phyloP scores from a whole-genome alignment of 306 rosid species.

The Vigna radiata region DNA sequence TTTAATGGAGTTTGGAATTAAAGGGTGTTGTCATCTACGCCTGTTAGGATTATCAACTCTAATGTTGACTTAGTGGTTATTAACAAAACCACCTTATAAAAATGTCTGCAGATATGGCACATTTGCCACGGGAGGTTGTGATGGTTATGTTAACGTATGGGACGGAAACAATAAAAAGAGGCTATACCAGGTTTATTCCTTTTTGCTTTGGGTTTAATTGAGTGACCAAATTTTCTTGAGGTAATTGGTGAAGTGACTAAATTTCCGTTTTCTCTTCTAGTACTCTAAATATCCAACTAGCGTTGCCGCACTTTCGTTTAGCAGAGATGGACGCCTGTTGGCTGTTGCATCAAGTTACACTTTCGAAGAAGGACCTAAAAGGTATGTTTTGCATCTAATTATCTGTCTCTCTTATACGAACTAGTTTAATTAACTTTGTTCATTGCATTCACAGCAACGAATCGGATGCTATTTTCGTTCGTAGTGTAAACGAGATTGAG shows the following conservation, averaged over 20 bases:
- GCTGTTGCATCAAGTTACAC: constrained; percentile 99
- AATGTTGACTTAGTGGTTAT: neutral
- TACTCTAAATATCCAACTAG: constrained; percentile 95
- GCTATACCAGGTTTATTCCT: constrained; percentile 78
- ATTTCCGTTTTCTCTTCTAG: constrained; percentile 51
- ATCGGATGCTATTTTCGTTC: constrained; percentile 84
- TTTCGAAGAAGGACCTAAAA: constrained; percentile 86
- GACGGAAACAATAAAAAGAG: constrained; percentile 99
- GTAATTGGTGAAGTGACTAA: constrained; percentile 32
- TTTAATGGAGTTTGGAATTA: neutral
- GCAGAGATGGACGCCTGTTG: constrained; percentile 92
- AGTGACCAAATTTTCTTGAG: neutral
- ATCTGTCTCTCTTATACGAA: neutral
- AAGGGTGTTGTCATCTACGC: neutral
- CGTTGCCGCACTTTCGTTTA: constrained; percentile 94
- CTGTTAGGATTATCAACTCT: constrained; percentile 9
- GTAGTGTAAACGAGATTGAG: constrained; percentile 91
- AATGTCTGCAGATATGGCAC: constrained; percentile 85
- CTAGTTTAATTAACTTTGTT: constrained; percentile 10
- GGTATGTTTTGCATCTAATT: constrained; percentile 40
- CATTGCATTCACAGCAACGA: constrained; percentile 70
- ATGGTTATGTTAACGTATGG: constrained; percentile 98
- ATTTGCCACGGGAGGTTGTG: constrained; percentile 98
- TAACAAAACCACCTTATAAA: constrained; percentile 17
- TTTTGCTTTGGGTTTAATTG: neutral